phyloP scores from a whole-genome alignment of 2,329 filamentous ascomycete species.

The Arthrinium phaeospermum region DNA sequence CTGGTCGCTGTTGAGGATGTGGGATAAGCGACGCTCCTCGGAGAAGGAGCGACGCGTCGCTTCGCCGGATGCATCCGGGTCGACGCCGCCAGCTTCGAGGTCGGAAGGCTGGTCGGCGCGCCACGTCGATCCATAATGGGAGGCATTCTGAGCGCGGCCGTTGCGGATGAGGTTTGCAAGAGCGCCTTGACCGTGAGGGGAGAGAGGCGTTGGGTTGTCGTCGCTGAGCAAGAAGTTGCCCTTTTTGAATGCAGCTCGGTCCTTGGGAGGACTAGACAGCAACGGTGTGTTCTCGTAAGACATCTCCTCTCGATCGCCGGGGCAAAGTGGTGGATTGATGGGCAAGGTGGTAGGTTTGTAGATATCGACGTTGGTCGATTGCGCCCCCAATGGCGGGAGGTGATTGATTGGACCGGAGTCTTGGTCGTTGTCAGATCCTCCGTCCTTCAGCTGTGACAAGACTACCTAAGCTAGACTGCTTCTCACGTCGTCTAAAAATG shows the following conservation, averaged over 20 bases:
- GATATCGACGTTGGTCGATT: neutral
- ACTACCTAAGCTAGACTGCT: neutral
- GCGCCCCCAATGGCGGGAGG: neutral
- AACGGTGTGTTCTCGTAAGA: constrained; percentile 17
- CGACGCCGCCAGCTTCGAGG: constrained; percentile 31
- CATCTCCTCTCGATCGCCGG: constrained; percentile 6
- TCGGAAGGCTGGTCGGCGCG: constrained; percentile 29
- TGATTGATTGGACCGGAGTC: neutral
- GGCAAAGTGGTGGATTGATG: neutral
- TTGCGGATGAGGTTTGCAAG: constrained; percentile 37
- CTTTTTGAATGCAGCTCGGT: constrained; percentile 22
- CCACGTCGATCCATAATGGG: constrained; percentile 36
- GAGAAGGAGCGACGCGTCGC: constrained; percentile 50
- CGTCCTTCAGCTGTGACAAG: neutral
- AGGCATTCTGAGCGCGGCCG: constrained; percentile 33
- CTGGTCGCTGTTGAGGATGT: constrained; percentile 69
- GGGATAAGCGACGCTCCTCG: constrained; percentile 64
- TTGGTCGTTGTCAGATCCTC: neutral
- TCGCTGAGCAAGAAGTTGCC: constrained; percentile 31
- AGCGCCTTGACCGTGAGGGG: constrained; percentile 34
- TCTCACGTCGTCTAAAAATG: neutral
- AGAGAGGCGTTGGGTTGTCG: constrained; percentile 31
- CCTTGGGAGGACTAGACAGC: constrained; percentile 31
- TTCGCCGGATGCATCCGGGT: constrained; percentile 45
- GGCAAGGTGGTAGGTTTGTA: neutral